phyloP scores from a whole-genome alignment of 2,329 filamentous ascomycete genomes.

The Colletotrichum sp. region DNA sequence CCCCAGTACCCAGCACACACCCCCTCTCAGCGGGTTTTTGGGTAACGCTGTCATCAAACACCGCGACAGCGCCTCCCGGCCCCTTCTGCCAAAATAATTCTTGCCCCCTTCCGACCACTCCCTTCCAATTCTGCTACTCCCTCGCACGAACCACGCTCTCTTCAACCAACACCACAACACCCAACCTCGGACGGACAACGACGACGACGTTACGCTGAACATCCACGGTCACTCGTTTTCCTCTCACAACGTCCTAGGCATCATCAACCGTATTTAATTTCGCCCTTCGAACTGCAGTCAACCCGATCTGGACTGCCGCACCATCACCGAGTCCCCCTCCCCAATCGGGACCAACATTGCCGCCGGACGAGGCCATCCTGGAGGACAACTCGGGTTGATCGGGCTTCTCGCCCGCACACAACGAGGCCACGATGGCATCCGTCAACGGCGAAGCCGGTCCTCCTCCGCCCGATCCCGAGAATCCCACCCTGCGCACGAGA shows the following conservation, averaged over 20 bases:
- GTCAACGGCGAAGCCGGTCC: conserved; percentile 26
- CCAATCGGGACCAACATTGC: conserved; percentile 11
- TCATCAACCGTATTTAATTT: not conserved
- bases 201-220: conserved; percentile 18
- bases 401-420: conserved; percentile 31
- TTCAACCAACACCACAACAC: conserved; percentile 17
- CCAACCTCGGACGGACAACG: conserved; percentile 13
- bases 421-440: conserved; percentile 29
- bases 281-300: not conserved
- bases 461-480: conserved; percentile 49
- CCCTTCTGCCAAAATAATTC: conserved; percentile 22
- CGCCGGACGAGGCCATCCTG: conserved; percentile 42
- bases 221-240: conserved; percentile 16
- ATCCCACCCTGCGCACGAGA: conserved; percentile 75
- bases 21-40: conserved; percentile 19
- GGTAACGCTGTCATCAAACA: conserved; percentile 23
- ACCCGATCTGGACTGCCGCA: not conserved
- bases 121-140: conserved; percentile 18
- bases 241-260: not conserved
- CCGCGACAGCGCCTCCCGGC: conserved; percentile 21
- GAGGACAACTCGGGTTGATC: conserved; percentile 45
- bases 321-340: not conserved
- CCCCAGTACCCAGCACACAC: not conserved
- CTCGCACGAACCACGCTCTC: conserved; percentile 20
- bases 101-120: conserved; percentile 23